Evolutionary conservation across 345 rosid genomes (phyloP).

Genomic region (Boechera retrofracta): DNA sequence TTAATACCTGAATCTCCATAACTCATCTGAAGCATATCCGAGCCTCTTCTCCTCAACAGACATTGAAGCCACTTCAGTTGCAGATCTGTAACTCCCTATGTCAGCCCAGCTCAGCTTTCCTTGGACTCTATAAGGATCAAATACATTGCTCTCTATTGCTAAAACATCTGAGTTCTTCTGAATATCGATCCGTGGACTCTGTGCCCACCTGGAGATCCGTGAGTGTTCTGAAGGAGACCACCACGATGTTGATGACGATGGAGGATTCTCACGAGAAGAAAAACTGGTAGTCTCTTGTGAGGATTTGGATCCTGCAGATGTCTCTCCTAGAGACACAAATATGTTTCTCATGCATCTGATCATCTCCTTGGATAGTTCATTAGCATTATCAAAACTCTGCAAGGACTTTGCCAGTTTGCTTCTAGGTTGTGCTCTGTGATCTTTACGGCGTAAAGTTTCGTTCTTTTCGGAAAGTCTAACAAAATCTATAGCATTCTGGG

Average conservation of each 20-base stretch:
- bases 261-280: slow-evolving; percentile 20
- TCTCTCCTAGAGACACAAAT: slow-evolving; percentile 80
- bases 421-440: slow-evolving; percentile 35
- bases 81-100: slow-evolving; percentile 44
- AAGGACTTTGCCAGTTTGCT: slow-evolving; percentile 33
- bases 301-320: slow-evolving; percentile 65
- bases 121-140: slow-evolving; percentile 43
- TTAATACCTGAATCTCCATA: slow-evolving; percentile 47
- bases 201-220: slow-evolving; percentile 45
- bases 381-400: slow-evolving; percentile 37
- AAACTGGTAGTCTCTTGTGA: slow-evolving; percentile 32
- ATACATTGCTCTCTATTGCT: slow-evolving; percentile 34
- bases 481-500: slow-evolving; percentile 40
- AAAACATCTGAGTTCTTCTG: slow-evolving; percentile 44
- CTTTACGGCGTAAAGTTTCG: slow-evolving; percentile 15
- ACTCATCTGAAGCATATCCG: slow-evolving; percentile 49
- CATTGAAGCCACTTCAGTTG: slow-evolving; percentile 50
- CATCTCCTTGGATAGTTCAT: slow-evolving; percentile 74
- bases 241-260: slow-evolving; percentile 44
- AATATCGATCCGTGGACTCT: slow-evolving; percentile 44
- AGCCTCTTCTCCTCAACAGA: slow-evolving; percentile 48
- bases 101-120: slow-evolving; percentile 47
- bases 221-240: slow-evolving; percentile 48
- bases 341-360: slow-evolving; percentile 91
- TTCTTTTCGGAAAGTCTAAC: slow-evolving; percentile 27